Conservation (phyloP, 805 yeast species). For the Metschnikowia anglica region DNA sequence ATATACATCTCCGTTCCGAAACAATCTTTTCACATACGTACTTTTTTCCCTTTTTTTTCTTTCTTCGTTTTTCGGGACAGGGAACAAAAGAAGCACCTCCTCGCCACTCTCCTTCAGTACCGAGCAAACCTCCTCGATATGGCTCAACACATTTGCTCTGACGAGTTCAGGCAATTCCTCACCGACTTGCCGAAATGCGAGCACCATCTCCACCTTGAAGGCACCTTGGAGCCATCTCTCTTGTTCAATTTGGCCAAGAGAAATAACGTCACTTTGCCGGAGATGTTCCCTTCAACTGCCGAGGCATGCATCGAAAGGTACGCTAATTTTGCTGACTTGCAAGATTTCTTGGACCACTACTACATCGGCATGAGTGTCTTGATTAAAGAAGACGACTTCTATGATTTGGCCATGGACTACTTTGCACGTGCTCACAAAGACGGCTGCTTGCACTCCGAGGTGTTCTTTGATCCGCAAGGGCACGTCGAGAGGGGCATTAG, state of each 20-base stretch:
- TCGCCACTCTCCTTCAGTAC: background rate
- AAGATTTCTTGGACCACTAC: slow-evolving; percentile 76
- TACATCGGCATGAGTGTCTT: slow-evolving; percentile 82
- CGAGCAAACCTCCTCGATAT: slow-evolving; percentile 1
- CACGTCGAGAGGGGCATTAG: slow-evolving; percentile 67
- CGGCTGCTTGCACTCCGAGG: slow-evolving; percentile 69
- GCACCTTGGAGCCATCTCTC: slow-evolving; percentile 75
- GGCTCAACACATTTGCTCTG: slow-evolving; percentile 18
- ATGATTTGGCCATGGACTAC: slow-evolving; percentile 73
- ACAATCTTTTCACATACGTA: background rate
- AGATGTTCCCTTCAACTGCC: slow-evolving; percentile 56
- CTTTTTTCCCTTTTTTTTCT: background rate
- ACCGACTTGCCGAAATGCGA: slow-evolving; percentile 81
- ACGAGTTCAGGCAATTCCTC: slow-evolving; percentile 49
- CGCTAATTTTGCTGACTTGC: slow-evolving; percentile 61
- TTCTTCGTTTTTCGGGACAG: background rate
- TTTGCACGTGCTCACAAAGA: slow-evolving; percentile 57
- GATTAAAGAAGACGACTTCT: slow-evolving; percentile 67
- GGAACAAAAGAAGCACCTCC: background rate
- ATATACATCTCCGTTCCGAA: background rate
- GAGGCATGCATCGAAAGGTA: slow-evolving; percentile 57
- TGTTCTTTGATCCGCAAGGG: slow-evolving; percentile 83
- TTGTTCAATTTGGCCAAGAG: slow-evolving; percentile 67
- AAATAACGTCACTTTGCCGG: slow-evolving; percentile 61
- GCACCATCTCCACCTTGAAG: slow-evolving; percentile 83